Base-by-base conservation (phyloP, 2,329 filamentous ascomycete species). In the Aspergillus amoenus region DNA sequence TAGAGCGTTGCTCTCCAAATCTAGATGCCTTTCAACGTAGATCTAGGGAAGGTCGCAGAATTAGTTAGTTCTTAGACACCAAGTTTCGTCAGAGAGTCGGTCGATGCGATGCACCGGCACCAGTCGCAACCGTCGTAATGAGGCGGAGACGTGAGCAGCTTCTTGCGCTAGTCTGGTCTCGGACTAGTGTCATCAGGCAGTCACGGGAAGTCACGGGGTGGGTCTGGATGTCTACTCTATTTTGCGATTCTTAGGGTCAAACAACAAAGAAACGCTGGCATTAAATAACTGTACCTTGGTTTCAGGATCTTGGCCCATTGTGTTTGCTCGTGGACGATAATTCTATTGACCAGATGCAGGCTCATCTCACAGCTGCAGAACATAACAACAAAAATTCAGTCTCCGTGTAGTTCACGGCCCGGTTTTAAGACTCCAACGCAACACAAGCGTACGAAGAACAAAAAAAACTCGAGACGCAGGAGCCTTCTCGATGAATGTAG, bases 181-280 rank as follows among this genome's bases (percentile, higher is more conserved):
- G 61, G 69, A 41, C 63, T 72, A 72, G 70, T 62, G 64, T 48
- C 24, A 24, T 48, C 32, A 50, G 41, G 22, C 55, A 64, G 66
- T 72, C 70, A 73, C 69, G 68, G 69, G 70, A 56, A 46, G 43
- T 42, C 22, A 40, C 40, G 18, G 22, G 42, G 27, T 4, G 27
- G 27, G 27, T 30, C 27, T 30, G 9, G 27, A 30, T 4, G 27
- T 30, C 27, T 11, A 30, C 27, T 30, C 8, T 30, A 9, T 30
- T 11, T 30, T 30, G 27, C 27, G 27, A 30, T 18, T 5, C 12
- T 49, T 39, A 30, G n/a, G n/a, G 18, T 44, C 56, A 52, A 30
- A 40, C 50, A 56, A 18, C 53, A 44, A 56, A 32, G 27, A 56
- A 45, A 13, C 48, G 40, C 43, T 44, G 13, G 15, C 13, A 43